Conservation (phyloP, 768 basidiomycete genomes). For the Chalciporus pseudorubinellus region DNA sequence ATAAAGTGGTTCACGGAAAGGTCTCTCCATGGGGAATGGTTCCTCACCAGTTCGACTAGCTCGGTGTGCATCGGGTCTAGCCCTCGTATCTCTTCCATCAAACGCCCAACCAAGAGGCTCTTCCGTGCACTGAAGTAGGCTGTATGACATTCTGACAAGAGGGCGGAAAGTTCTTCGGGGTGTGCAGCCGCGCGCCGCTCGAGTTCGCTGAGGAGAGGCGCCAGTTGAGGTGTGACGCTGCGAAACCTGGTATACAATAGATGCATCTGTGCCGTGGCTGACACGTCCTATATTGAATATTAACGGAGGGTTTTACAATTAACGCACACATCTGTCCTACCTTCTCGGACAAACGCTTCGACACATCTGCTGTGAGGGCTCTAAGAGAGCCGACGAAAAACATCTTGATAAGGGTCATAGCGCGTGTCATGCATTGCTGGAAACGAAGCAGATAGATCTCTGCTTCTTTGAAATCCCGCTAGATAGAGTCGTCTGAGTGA, state of each 20-base stretch:
- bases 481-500: slow-evolving; percentile 7
- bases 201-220: slow-evolving; percentile 80
- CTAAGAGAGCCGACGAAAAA: slow-evolving; percentile 87
- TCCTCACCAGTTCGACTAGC: slow-evolving; percentile 80
- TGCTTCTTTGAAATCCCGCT: slow-evolving; percentile 91
- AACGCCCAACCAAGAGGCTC: slow-evolving; percentile 63
- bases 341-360: slow-evolving; percentile 72
- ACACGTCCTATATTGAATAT: slow-evolving; percentile 56
- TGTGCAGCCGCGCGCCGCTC: slow-evolving; percentile 73
- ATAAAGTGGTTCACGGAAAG: not conserved
- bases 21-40: not conserved
- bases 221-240: slow-evolving; percentile 64
- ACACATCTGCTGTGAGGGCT: slow-evolving; percentile 75
- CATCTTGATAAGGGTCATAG: slow-evolving; percentile 98
- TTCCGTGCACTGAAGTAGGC: slow-evolving; percentile 81
- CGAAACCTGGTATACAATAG: slow-evolving; percentile 89
- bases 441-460: slow-evolving; percentile 95
- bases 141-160: slow-evolving; percentile 83
- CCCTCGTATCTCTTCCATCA: slow-evolving; percentile 78
- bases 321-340: slow-evolving; percentile 34
- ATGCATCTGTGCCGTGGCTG: slow-evolving; percentile 75
- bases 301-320: not conserved
- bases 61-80: slow-evolving; percentile 79
- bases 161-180: slow-evolving; percentile 78
- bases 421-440: slow-evolving; percentile 96